Evolutionary conservation across 495 filamentous ascomycete genomes (phyloP).

Genomic region (Aspergillus panamensis): DNA sequence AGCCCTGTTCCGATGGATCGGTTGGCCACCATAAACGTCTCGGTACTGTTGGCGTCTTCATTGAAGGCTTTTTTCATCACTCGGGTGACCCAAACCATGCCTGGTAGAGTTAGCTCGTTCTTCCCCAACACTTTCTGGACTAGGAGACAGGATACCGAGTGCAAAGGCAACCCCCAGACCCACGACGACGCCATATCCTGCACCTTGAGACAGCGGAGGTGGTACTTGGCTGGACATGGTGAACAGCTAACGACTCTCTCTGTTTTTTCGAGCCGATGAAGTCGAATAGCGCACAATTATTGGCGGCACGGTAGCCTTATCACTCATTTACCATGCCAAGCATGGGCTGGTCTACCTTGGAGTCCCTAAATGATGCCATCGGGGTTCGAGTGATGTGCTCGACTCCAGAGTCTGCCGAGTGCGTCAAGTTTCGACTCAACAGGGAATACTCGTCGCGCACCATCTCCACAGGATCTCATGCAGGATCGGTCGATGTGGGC

Average conservation of each 20-base stretch:
- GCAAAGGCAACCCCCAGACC: constrained; percentile 1
- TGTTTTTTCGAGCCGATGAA: background rate
- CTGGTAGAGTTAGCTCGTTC: background rate
- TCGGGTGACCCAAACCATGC: constrained; percentile 2
- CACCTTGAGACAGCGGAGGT: background rate
- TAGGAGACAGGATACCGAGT: background rate
- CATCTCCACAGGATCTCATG: background rate
- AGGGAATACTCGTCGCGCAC: too few species aligned
- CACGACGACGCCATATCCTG: background rate
- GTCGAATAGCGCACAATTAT: background rate
- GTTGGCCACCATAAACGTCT: constrained; percentile 10
- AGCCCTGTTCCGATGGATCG: constrained; percentile 6
- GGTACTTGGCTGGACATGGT: background rate
- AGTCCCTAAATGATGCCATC: background rate
- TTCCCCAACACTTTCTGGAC: background rate
- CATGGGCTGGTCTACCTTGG: too few species aligned
- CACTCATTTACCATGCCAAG: background rate
- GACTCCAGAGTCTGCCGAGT: background rate
- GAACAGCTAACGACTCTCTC: background rate
- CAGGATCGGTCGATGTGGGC: background rate
- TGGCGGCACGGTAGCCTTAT: background rate
- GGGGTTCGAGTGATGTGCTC: background rate
- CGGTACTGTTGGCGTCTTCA: constrained; percentile 6
- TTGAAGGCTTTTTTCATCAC: constrained; percentile 2
- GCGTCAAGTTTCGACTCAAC: too few species aligned